phyloP scores from a whole-genome alignment of 2,329 filamentous ascomycete species.

The Aureobasidium namibiae region DNA sequence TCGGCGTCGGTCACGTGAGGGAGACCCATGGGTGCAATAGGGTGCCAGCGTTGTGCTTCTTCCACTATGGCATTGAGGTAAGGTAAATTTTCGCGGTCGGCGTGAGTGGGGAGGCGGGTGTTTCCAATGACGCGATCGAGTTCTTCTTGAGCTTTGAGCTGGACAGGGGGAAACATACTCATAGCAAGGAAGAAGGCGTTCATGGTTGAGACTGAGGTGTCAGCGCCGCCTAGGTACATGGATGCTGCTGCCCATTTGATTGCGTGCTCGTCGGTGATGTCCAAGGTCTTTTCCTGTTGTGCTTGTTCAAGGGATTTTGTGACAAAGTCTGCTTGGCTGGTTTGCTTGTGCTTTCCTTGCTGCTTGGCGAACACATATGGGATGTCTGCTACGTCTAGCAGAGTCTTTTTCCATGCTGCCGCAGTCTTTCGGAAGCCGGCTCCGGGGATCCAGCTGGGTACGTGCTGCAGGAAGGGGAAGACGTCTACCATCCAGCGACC shows the following conservation, averaged over 20 bases:
- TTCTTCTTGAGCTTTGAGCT: constrained; percentile 21
- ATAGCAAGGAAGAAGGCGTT: constrained; percentile 9
- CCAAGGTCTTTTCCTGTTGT: constrained; percentile 4
- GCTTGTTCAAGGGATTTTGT: constrained; percentile 32
- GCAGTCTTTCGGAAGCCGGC: constrained; percentile 37
- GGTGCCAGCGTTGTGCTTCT: constrained; percentile 29
- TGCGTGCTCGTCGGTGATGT: constrained; percentile 24
- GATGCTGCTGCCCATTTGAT: constrained; percentile 36
- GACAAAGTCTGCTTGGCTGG: constrained; percentile 28
- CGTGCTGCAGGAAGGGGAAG: constrained; percentile 35
- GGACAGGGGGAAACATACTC: constrained; percentile 22
- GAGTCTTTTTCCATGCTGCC: constrained; percentile 26
- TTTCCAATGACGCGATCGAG: constrained; percentile 34
- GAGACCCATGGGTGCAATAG: constrained; percentile 25
- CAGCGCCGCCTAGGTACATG: constrained; percentile 35
- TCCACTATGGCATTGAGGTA: constrained; percentile 28
- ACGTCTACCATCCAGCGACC: constrained; percentile 40
- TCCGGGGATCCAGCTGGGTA: constrained; percentile 41
- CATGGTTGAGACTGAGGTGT: constrained; percentile 24
- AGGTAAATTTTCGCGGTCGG: constrained; percentile 16
- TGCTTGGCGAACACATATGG: constrained; percentile 38
- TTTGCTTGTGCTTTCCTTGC: constrained; percentile 19
- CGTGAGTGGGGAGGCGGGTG: constrained; percentile 39
- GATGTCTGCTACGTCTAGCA: constrained; percentile 27
- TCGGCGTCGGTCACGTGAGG: constrained; percentile 27